These are phyloP conservation scores for Vigna nakashimae DNA, from an alignment of 306 rosid genomes.

Conservation along the genomic window DNA sequence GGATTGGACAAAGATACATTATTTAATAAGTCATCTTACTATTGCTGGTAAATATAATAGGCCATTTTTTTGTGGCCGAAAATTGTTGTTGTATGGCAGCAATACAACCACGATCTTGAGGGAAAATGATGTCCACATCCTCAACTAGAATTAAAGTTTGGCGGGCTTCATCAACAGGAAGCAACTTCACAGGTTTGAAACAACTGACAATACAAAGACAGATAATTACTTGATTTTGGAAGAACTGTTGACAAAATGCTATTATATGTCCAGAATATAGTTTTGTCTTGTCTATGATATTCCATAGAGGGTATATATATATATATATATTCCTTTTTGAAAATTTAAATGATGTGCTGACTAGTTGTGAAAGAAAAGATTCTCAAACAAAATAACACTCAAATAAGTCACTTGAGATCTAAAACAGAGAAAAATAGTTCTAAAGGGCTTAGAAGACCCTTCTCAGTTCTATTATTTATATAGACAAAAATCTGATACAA, in stretches of 20 bases:
- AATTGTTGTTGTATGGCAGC: constrained; percentile 75
- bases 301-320: neutral
- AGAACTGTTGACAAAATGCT: neutral
- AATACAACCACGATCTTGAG: constrained; percentile 84
- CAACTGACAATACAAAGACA: neutral
- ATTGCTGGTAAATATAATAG: constrained; percentile 92
- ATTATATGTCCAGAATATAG: constrained; percentile 25
- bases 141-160: constrained; percentile 80
- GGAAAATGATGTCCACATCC: constrained; percentile 85
- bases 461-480: no score
- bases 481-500: no score
- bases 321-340: constrained; percentile 9
- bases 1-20: constrained; percentile 27
- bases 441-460: no score
- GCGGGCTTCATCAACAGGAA: constrained; percentile 53
- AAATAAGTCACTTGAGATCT: constrained; percentile 33
- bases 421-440: no score
- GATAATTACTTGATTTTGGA: neutral
- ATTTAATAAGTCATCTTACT: constrained; percentile 66
- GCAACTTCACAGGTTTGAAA: constrained; percentile 30
- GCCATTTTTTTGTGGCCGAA: constrained; percentile 79
- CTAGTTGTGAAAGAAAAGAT: neutral
- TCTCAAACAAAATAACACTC: constrained; percentile 28
- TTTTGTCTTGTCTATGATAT: neutral
- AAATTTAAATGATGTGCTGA: constrained; percentile 14